Percentiles rank a stretch among this genome's conserved stretches.
These are phyloP conservation scores for Phytophthora tubulina DNA, from an alignment of 352 stramenopile species.

Conservation along the genomic window DNA sequence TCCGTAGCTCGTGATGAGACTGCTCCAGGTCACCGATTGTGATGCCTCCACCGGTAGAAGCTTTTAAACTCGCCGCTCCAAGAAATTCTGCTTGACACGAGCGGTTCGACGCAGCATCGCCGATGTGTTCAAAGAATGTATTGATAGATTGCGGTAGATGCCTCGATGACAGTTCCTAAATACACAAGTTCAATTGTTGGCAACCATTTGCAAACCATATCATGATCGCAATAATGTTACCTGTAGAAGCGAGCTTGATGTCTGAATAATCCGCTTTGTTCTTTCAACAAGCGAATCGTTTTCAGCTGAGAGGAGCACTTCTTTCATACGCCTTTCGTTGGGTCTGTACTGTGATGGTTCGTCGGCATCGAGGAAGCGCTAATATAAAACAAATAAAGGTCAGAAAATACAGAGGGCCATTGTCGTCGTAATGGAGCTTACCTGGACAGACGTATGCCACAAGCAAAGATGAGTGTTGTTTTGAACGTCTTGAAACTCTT, in stretches of 20 bases:
- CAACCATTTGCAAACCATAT: background rate
- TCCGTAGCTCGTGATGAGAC: constrained; percentile 27
- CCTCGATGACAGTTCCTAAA: constrained; percentile 49
- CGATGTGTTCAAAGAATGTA: constrained; percentile 50
- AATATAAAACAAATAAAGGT: background rate
- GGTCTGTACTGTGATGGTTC: constrained; percentile 46
- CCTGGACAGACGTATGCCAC: constrained; percentile 47
- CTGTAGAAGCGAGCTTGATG: constrained; percentile 47
- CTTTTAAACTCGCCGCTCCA: background rate
- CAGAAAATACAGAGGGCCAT: background rate
- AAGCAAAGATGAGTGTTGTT: constrained; percentile 27
- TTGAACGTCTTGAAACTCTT: background rate
- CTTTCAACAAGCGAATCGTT: constrained; percentile 22
- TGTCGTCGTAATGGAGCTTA: constrained; percentile 1
- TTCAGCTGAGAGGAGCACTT: constrained; percentile 13
- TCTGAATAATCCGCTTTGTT: constrained; percentile 36
- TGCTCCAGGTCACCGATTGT: constrained; percentile 21
- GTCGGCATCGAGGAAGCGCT: constrained; percentile 36
- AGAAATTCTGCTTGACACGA: constrained; percentile 26
- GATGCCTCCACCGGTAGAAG: background rate
- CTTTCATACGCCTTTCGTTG: constrained; percentile 27
- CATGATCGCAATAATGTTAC: constrained; percentile 16
- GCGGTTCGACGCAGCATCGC: constrained; percentile 33
- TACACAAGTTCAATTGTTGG: background rate
- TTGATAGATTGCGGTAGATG: constrained; percentile 48